These are phyloP conservation scores for Myxozyma neglecta DNA, from an alignment of 805 yeast species.

Conservation along the genomic window DNA sequence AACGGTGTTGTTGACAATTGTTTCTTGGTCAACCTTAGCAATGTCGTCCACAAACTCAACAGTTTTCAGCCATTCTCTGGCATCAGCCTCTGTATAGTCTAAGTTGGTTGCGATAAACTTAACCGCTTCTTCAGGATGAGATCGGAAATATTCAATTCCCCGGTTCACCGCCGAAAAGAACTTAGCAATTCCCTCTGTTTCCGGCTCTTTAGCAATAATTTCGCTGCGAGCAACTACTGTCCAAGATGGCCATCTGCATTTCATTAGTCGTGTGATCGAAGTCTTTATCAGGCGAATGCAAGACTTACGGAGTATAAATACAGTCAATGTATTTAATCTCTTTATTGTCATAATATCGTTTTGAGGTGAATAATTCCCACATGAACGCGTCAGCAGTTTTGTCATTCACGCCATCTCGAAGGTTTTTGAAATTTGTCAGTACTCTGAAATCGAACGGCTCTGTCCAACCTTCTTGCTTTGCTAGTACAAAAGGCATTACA, in stretches of 20 bases:
- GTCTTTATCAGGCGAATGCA: not conserved
- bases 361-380: constrained; percentile 95
- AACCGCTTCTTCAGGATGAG: constrained; percentile 63
- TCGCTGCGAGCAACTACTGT: constrained; percentile 59
- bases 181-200: constrained; percentile 34
- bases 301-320: constrained; percentile 69
- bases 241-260: constrained; percentile 81
- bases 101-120: constrained; percentile 63
- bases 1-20: constrained; percentile 57
- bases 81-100: constrained; percentile 77
- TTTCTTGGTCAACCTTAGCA: constrained; percentile 49
- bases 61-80: constrained; percentile 76
- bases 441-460: constrained; percentile 48
- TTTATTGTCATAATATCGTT: constrained; percentile 73
- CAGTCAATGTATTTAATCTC: constrained; percentile 84
- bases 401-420: constrained; percentile 76
- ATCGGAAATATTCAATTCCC: constrained; percentile 67
- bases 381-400: constrained; percentile 75
- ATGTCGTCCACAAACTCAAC: constrained; percentile 61
- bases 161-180: constrained; percentile 59
- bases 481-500: constrained; percentile 86
- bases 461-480: constrained; percentile 56
- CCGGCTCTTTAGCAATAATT: constrained; percentile 39
- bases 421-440: constrained; percentile 66
- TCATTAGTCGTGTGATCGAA: not conserved